Percentiles rank a stretch among this genome's conserved stretches.
These are phyloP conservation scores for Epichloe glyceriae DNA, from an alignment of 2,329 filamentous ascomycete genomes.

Conservation along the genomic window DNA sequence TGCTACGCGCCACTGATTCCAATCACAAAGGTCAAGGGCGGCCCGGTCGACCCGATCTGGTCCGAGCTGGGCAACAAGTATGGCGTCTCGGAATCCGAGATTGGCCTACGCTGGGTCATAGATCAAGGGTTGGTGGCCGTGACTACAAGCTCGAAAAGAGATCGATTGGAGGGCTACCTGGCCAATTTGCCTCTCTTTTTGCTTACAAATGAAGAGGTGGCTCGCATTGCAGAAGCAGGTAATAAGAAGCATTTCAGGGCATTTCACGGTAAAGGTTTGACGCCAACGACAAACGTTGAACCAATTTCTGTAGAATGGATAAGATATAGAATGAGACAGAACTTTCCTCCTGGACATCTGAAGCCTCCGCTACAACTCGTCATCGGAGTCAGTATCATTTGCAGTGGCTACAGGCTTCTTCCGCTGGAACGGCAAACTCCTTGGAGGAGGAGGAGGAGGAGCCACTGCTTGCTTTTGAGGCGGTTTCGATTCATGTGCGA, in stretches of 20 bases:
- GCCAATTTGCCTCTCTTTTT: slow-evolving; percentile 39
- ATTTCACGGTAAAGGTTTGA: slow-evolving; percentile 45
- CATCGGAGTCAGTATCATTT: slow-evolving; percentile 42
- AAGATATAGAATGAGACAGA: background rate
- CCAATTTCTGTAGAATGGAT: background rate
- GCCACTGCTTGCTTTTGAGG: slow-evolving; percentile 13
- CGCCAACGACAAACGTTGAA: slow-evolving; percentile 31
- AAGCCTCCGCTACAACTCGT: slow-evolving; percentile 30
- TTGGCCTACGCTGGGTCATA: slow-evolving; percentile 46
- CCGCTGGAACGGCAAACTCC: slow-evolving; percentile 33
- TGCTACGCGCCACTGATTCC: slow-evolving; percentile 45
- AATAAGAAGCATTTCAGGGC: slow-evolving; percentile 47
- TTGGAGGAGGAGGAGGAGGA: slow-evolving; percentile 26
- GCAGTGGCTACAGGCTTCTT: slow-evolving; percentile 15
- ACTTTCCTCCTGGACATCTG: background rate
- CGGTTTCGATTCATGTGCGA: slow-evolving; percentile 2
- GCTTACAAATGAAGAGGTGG: slow-evolving; percentile 45
- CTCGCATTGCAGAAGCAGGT: slow-evolving; percentile 41
- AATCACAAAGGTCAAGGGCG: slow-evolving; percentile 31
- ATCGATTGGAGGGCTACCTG: slow-evolving; percentile 43
- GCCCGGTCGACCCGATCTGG: slow-evolving; percentile 40
- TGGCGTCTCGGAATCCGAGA: slow-evolving; percentile 39
- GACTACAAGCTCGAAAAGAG: slow-evolving; percentile 46
- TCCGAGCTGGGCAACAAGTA: slow-evolving; percentile 43
- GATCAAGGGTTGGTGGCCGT: slow-evolving; percentile 46